A percentile compares a stretch with the other conserved stretches of the same genome.
These are phyloP conservation scores for Hypericum perforatum DNA, from an alignment of 345 rosid genomes.

Conservation along the genomic window DNA sequence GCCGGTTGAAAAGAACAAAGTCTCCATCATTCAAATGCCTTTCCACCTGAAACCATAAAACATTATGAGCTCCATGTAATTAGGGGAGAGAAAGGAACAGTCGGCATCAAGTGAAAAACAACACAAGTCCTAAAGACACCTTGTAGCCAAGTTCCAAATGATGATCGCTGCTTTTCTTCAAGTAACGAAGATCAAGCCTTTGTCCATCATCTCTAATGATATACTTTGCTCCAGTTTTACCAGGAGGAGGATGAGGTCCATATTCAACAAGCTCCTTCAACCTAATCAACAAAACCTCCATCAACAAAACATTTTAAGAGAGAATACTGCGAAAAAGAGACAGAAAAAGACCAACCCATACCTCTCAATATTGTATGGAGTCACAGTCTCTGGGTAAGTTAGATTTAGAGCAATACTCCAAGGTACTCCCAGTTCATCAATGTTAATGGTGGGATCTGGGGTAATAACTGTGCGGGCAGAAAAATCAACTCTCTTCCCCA, in stretches of 20 bases:
- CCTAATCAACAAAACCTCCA: slow-evolving; percentile 27
- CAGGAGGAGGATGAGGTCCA: slow-evolving; percentile 98
- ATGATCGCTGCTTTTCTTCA: slow-evolving; percentile 97
- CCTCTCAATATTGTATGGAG: slow-evolving; percentile 96
- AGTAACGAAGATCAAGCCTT: slow-evolving; percentile 91
- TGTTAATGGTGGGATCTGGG: slow-evolving; percentile 91
- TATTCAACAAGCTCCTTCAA: slow-evolving; percentile 90
- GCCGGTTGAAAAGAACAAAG: slow-evolving; percentile 87
- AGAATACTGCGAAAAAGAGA: not conserved
- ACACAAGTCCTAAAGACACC: slow-evolving; percentile 18
- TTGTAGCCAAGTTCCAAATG: slow-evolving; percentile 98
- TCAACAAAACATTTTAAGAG: slow-evolving; percentile 1
- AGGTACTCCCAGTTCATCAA: slow-evolving; percentile 91
- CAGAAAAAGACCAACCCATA: slow-evolving; percentile 11
- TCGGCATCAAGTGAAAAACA: not conserved
- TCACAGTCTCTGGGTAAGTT: slow-evolving; percentile 91
- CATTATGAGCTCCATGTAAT: not conserved
- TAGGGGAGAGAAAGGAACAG: not conserved
- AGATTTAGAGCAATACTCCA: slow-evolving; percentile 97
- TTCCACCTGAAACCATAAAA: slow-evolving; percentile 62
- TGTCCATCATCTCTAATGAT: slow-evolving; percentile 98
- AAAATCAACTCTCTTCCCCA: slow-evolving; percentile 99
- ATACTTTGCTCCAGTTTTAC: slow-evolving; percentile 93
- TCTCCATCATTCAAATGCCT: slow-evolving; percentile 91
- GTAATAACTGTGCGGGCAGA: slow-evolving; percentile 98